Base-by-base conservation (phyloP, 2,329 filamentous ascomycete genomes). In the Fusarium tricinctum region DNA sequence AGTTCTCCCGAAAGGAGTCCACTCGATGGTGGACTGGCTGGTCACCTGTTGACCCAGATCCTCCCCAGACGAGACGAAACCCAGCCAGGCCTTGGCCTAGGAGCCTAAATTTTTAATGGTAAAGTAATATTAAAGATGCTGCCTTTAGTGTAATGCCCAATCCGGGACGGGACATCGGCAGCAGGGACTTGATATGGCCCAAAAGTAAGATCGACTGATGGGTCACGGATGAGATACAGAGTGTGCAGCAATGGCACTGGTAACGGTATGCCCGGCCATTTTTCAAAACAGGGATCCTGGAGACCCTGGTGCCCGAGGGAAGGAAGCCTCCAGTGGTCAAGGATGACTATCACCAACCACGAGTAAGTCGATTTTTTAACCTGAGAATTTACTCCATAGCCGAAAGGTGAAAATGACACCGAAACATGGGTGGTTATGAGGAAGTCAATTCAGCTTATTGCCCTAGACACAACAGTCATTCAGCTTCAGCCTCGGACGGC, bases 1-100 rank as follows among this genome's bases (percentile, higher is more conserved):
- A 60, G 48, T 71, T 63, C 68, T 71, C 62, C 68, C 66, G 58
- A 70, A 61, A 54, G 64, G 54, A 58, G 63, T 53, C 71, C 67
- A 73, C 66, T 60, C 33, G 17, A 19, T 38, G 43, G 68, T 71
- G 60, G 68, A 54, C 64, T 66, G 69, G 72, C 64, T 66, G 69
- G 72, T 74, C 70, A 74, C 68, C 70, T 72, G 71, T 70, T 73
- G 62, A 65, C 49, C 63, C 66, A 71, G 69, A 73, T 73, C 64
- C 71, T 69, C 71, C 71, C 71, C 69, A 70, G 68, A 71, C 69
- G 53, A 70, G 68, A 71, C 69, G 53, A 71, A 69, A 65, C 62
- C 54, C 57, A 48, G 55, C 58, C 60, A 61, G 61, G 50, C 46
- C 48, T 38, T 47, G 58, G 60, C 33, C 44, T 58, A 30, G 22